Evolutionary conservation across 345 rosid genomes (phyloP).

Genomic region (Eucalyptus cloeziana): DNA sequence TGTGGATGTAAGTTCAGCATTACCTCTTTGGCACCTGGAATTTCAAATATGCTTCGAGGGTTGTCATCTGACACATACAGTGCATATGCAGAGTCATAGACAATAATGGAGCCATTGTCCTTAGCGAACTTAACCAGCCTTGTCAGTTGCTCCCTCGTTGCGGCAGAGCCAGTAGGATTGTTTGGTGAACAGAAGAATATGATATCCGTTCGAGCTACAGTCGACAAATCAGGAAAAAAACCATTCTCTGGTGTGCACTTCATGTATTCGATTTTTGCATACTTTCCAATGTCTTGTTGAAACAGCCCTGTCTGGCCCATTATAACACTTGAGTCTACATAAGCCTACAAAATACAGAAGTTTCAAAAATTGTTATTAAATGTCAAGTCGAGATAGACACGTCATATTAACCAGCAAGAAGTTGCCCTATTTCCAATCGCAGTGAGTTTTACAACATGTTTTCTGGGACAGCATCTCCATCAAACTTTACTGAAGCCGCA

Average conservation of each 20-base stretch:
- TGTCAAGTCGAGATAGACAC: background rate
- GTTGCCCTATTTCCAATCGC: background rate
- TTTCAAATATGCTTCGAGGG: constrained; percentile 85
- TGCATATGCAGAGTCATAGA: constrained; percentile 94
- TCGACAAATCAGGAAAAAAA: constrained; percentile 85
- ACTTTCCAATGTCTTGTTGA: constrained; percentile 54
- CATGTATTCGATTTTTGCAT: constrained; percentile 82
- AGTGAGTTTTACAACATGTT: background rate
- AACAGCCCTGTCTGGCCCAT: constrained; percentile 88
- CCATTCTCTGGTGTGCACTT: constrained; percentile 90
- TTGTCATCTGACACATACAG: constrained; percentile 77
- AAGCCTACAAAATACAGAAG: constrained; percentile 45
- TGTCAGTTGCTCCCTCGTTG: constrained; percentile 76
- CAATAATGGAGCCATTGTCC: constrained; percentile 84
- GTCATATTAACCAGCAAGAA: background rate
- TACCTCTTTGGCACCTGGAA: constrained; percentile 98
- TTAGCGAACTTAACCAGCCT: constrained; percentile 73
- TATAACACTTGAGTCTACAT: constrained; percentile 92
- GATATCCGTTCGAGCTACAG: constrained; percentile 59
- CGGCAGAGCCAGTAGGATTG: constrained; percentile 93
- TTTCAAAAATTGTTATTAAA: background rate
- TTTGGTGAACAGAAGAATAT: constrained; percentile 96
- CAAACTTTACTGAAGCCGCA: background rate
- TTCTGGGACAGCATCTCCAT: background rate
- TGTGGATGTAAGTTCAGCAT: background rate